phyloP scores from a whole-genome alignment of 106 monocot genomes.

The Alisma plantagoaquatica region DNA sequence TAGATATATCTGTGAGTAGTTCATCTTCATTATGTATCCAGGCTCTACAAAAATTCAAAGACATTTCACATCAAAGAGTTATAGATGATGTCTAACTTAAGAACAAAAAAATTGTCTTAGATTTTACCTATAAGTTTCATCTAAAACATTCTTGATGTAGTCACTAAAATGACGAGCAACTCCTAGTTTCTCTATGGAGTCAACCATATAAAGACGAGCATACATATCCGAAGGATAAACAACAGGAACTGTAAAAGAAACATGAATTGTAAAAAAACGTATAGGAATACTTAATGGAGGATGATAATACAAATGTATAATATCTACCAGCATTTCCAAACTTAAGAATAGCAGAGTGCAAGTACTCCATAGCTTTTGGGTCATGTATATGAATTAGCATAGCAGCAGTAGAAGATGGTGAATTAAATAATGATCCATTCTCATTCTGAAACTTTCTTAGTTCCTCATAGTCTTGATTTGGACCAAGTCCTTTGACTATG shows the following conservation, averaged over 20 bases:
- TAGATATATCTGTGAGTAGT: conserved; percentile 38
- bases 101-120: neutral
- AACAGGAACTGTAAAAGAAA: conserved; percentile 49
- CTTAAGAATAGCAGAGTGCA: conserved; percentile 28
- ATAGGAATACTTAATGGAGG: neutral
- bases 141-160: conserved; percentile 57
- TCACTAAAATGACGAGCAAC: conserved; percentile 41
- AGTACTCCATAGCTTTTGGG: conserved; percentile 50
- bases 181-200: conserved; percentile 64
- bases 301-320: neutral
- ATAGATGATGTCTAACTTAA: too few species aligned
- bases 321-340: conserved; percentile 62
- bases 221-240: conserved; percentile 44
- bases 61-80: neutral
- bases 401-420: conserved; percentile 82
- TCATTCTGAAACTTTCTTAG: conserved; percentile 63
- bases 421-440: conserved; percentile 90
- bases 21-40: conserved; percentile 65
- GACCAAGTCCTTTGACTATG: conserved; percentile 68
- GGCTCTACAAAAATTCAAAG: conserved; percentile 35
- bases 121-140: conserved; percentile 58
- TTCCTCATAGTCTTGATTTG: conserved; percentile 34
- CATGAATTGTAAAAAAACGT: neutral
- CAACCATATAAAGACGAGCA: conserved; percentile 44
- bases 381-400: conserved; percentile 29